Percentiles rank a stretch among this genome's conserved stretches.
These are phyloP conservation scores for Metarhizium humberi DNA, from an alignment of 2,329 filamentous ascomycete species.

Conservation along the genomic window DNA sequence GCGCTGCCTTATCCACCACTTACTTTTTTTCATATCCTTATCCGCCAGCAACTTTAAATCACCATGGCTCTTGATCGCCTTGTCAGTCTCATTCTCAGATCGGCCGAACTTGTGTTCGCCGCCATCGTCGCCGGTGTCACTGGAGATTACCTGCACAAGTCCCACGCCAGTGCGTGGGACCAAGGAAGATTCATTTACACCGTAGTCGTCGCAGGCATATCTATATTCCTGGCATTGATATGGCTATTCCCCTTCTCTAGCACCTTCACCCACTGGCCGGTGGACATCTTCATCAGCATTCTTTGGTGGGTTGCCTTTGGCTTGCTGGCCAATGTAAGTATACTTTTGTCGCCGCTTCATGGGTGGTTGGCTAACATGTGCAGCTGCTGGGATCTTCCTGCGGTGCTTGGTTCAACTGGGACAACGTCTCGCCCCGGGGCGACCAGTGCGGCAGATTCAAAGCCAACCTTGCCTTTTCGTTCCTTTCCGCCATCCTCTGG, in stretches of 20 bases:
- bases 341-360: background rate
- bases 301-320: conserved; percentile 64
- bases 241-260: conserved; percentile 64
- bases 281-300: conserved; percentile 59
- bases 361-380: conserved; percentile 3
- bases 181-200: conserved; percentile 64
- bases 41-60: background rate
- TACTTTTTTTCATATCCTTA: background rate
- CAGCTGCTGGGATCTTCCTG: conserved; percentile 38
- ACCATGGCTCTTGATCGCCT: conserved; percentile 31
- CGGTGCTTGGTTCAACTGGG: conserved; percentile 52
- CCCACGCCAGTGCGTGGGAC: conserved; percentile 40
- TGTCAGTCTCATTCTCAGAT: conserved; percentile 28
- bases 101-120: conserved; percentile 55
- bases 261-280: conserved; percentile 60
- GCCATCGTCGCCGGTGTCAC: conserved; percentile 63
- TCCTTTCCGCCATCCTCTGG: conserved; percentile 64
- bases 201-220: conserved; percentile 59
- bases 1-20: background rate
- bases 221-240: conserved; percentile 58
- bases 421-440: conserved; percentile 36
- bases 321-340: conserved; percentile 50
- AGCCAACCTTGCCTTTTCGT: conserved; percentile 61
- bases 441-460: conserved; percentile 59
- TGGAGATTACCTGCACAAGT: conserved; percentile 52